Evolutionary conservation across 768 basidiomycete genomes (phyloP).

Genomic region (Saitozyma sp.): DNA sequence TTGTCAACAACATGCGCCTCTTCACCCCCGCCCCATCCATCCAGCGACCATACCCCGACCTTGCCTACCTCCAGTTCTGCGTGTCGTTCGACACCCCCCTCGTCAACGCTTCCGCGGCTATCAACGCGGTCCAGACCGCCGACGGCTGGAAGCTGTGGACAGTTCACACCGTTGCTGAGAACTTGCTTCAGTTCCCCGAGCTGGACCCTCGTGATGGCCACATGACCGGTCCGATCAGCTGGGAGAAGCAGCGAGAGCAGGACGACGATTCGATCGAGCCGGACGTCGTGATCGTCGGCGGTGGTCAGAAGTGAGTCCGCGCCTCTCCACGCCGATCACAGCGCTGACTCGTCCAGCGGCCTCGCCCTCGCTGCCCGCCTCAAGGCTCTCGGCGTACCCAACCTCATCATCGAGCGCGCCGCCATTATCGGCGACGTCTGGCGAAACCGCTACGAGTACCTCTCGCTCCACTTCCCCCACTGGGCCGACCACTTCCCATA

Average conservation of each 20-base stretch:
- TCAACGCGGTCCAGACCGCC: constrained; percentile 60
- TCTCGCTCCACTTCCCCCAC: constrained; percentile 60
- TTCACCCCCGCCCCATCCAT: constrained; percentile 21
- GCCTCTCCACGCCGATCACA: too few relatives aligned
- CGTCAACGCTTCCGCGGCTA: constrained; percentile 61
- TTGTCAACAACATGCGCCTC: constrained; percentile 17
- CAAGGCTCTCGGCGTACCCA: constrained; percentile 60
- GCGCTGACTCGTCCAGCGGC: constrained; percentile 49
- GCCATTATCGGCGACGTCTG: constrained; percentile 42
- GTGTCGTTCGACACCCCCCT: constrained; percentile 61
- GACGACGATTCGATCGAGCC: constrained; percentile 10
- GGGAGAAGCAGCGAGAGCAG: constrained; percentile 14
- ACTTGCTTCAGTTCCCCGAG: too few relatives aligned
- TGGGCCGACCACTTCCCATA: constrained; percentile 57
- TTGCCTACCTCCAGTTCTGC: constrained; percentile 62
- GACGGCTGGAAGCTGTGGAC: constrained; percentile 55
- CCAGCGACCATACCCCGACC: constrained; percentile 50
- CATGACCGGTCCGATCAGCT: constrained; percentile 13
- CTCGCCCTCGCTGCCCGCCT: constrained; percentile 64
- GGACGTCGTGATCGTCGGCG: constrained; percentile 23
- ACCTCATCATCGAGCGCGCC: constrained; percentile 62
- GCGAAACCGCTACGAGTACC: constrained; percentile 61
- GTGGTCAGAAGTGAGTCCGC: constrained; percentile 19
- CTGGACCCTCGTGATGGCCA: constrained; percentile 5
- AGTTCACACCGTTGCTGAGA: too few relatives aligned